These are phyloP conservation scores for Glycine tomentella DNA, from an alignment of 306 rosid genomes.

Conservation along the genomic window DNA sequence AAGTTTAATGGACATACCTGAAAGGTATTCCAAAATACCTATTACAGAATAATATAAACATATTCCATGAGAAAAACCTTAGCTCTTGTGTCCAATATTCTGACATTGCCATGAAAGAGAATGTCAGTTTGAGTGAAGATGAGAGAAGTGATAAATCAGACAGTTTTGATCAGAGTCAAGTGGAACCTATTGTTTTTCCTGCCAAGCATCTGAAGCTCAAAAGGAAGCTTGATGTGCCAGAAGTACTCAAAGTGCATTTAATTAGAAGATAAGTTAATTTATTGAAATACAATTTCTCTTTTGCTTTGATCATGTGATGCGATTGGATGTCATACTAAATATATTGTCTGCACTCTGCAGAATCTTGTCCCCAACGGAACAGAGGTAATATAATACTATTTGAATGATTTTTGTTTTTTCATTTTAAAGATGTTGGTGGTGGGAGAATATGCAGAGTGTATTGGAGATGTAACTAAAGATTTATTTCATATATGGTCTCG, in stretches of 20 bases:
- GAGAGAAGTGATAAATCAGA: slow-evolving; percentile 35
- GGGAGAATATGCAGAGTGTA: no score
- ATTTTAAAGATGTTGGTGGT: background rate
- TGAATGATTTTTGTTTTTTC: background rate
- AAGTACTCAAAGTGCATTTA: background rate
- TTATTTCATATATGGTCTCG: background rate
- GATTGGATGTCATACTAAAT: background rate
- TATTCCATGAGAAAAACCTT: background rate
- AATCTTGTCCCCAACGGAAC: slow-evolving; percentile 80
- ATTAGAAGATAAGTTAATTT: slow-evolving; percentile 27
- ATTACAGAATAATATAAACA: no score
- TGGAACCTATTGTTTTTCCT: background rate
- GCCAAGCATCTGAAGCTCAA: slow-evolving; percentile 47
- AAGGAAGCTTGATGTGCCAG: slow-evolving; percentile 49
- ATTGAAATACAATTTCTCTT: background rate
- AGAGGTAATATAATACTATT: slow-evolving; percentile 48
- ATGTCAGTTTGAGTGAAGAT: slow-evolving; percentile 37
- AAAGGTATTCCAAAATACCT: no score
- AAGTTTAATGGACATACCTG: no score
- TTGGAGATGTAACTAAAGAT: background rate
- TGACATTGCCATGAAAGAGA: slow-evolving; percentile 50
- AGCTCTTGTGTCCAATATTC: slow-evolving; percentile 45
- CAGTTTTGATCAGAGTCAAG: background rate
- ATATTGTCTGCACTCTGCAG: slow-evolving; percentile 52
- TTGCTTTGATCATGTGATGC: background rate